phyloP scores from a whole-genome alignment of 768 basidiomycete species.

The Brasilioporus rufonigricans region DNA sequence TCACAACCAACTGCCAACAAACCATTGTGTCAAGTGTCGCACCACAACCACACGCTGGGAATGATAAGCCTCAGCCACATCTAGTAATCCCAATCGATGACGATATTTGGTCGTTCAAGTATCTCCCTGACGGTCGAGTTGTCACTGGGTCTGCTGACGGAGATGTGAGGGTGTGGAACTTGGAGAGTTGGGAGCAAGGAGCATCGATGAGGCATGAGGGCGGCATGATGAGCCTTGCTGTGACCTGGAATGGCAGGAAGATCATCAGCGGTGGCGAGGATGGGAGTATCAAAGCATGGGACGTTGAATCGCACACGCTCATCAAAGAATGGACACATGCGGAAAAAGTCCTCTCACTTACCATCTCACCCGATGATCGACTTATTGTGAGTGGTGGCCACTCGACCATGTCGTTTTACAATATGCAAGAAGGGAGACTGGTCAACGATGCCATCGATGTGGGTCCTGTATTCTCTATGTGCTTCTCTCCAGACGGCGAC shows the following conservation, averaged over 20 bases:
- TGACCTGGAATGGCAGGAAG: background rate
- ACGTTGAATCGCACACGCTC: background rate
- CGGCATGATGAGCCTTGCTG: background rate
- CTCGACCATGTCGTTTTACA: background rate
- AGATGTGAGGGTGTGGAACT: background rate
- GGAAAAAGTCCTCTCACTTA: background rate
- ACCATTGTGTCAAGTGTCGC: too few relatives aligned
- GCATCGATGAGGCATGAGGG: background rate
- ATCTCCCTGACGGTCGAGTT: too few relatives aligned
- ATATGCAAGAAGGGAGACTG: background rate
- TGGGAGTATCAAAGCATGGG: background rate
- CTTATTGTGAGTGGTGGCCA: background rate
- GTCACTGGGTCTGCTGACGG: background rate
- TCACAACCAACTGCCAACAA: too few relatives aligned
- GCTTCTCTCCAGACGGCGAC: background rate
- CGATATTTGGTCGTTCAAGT: too few relatives aligned
- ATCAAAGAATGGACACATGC: background rate
- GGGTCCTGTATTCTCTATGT: background rate
- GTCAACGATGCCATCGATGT: background rate
- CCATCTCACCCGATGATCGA: constrained; percentile 4
- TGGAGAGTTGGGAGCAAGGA: background rate
- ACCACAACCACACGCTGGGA: too few relatives aligned
- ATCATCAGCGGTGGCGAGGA: background rate
- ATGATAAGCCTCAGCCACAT: too few relatives aligned
- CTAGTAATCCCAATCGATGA: too few relatives aligned